Evolutionary conservation across 345 rosid species (phyloP).

Genomic region (Salix exigua): DNA sequence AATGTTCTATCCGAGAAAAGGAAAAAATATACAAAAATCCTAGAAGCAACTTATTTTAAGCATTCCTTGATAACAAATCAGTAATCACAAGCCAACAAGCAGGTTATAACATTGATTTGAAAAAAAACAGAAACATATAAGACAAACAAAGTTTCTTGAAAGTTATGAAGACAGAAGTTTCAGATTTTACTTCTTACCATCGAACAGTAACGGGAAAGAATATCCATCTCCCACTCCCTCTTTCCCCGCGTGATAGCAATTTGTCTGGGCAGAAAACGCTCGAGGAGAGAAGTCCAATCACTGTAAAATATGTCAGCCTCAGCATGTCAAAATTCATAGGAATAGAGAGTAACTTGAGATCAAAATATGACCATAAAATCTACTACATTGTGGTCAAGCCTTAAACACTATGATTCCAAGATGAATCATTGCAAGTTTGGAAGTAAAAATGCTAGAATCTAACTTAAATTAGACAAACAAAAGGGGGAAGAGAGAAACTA

Average conservation of each 20-base stretch:
- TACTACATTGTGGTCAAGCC: background rate
- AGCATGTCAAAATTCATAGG: background rate
- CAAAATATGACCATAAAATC: background rate
- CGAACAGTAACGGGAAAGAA: constrained; percentile 78
- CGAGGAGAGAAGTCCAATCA: constrained; percentile 88
- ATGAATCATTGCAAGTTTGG: background rate
- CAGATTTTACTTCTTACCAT: constrained; percentile 51
- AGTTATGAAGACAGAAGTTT: background rate
- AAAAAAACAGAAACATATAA: background rate
- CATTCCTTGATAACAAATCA: background rate
- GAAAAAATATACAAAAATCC: background rate
- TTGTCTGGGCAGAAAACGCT: constrained; percentile 86
- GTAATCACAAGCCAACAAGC: background rate
- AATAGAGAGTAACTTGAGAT: background rate
- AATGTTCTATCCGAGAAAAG: background rate
- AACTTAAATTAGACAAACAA: background rate
- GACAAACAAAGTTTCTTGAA: background rate
- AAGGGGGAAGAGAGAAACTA: constrained; percentile 6
- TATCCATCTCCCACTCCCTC: constrained; percentile 93
- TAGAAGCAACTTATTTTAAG: background rate
- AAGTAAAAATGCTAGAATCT: background rate
- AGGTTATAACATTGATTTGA: background rate
- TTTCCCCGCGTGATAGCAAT: constrained; percentile 93
- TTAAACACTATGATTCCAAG: background rate
- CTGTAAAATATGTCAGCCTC: constrained; percentile 29